Base-by-base conservation (phyloP, 176 grass and related monocot genomes). In the Bothriochloa decipiens region DNA sequence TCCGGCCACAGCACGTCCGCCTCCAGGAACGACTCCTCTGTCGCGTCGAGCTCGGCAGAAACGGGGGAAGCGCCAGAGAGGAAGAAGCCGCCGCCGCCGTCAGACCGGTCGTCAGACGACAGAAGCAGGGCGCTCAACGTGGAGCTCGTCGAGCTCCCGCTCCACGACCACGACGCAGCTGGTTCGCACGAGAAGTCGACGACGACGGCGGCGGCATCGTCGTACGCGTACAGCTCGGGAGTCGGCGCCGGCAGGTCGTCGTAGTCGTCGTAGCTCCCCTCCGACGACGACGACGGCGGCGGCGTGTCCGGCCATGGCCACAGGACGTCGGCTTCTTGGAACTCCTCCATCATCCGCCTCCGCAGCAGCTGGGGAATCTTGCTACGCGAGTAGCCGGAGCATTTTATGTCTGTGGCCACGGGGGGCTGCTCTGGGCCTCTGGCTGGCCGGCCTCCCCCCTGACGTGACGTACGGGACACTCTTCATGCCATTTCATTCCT, bases 1-100 rank as follows among this genome's bases (percentile, higher is more conserved):
- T 92, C 82, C 61, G 91, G 87, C 88, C 91, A 93, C 65, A 93
- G 82, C 47, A 90, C 91, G 81, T 87, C 91, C 50, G 78, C 74
- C 73, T 90, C 88, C 33, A 75, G 69, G 58, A 93, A 82, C 39
- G 39, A 41, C 78, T 88, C 86, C 49, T 84, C 86, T 35, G 70
- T 2, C 32, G 45, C 67, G 61, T 26, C 50, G 50, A n/a, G 23
- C 10, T 41, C 33, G 58, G 64, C 18, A 32, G 65, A 39, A 8
- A 25, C 77, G 39, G 36, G 15, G 29, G 52, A 35, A 10, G 50
- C 7, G 77, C 36, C 32, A 72, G 82, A 89, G 69, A 85, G 77
- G 70, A 81, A 89, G 28, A 70, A 89, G 22, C 77, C 82, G 2
- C 29, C 62, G 62, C 27, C 40, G n/a, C 8, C n/a, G 67, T 62